These are phyloP conservation scores for Glaciozyma antarctica DNA, from an alignment of 768 basidiomycete species.

Conservation along the genomic window DNA sequence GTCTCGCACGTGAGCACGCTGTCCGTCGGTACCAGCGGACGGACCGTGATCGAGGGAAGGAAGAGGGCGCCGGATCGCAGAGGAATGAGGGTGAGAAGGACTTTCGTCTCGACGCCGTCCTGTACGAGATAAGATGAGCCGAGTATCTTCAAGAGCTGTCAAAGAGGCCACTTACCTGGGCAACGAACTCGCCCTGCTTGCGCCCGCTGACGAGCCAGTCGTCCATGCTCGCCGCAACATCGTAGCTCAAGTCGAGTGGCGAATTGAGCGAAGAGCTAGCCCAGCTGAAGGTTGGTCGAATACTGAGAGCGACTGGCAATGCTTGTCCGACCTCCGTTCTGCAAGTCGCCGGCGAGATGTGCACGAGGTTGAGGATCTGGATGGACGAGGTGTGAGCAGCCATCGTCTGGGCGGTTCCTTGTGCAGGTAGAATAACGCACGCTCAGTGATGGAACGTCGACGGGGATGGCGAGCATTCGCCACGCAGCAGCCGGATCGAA, in stretches of 20 bases:
- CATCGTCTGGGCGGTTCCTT: not conserved
- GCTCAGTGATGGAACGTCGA: conserved; percentile 71
- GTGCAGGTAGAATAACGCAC: conserved; percentile 44
- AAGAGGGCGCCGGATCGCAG: conserved; percentile 70
- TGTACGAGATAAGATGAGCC: conserved; percentile 36
- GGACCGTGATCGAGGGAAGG: conserved; percentile 63
- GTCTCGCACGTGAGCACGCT: conserved; percentile 52
- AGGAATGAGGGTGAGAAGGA: conserved; percentile 70
- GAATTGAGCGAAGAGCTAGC: conserved; percentile 41
- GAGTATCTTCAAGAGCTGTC: not conserved
- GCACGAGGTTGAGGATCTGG: conserved; percentile 45
- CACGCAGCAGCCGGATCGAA: conserved; percentile 44
- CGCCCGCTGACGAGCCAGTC: conserved; percentile 82
- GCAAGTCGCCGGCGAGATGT: conserved; percentile 38
- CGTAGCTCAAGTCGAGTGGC: conserved; percentile 45
- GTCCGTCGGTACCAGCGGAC: conserved; percentile 50
- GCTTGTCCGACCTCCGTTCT: conserved; percentile 76
- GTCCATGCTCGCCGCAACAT: conserved; percentile 61
- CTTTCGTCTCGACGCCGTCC: conserved; percentile 54
- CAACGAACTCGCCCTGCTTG: conserved; percentile 73
- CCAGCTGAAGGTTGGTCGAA: conserved; percentile 73
- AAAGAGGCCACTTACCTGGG: conserved; percentile 47
- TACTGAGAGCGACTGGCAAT: conserved; percentile 55
- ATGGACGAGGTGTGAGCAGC: conserved; percentile 33
- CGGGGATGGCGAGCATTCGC: conserved; percentile 69